phyloP scores from a whole-genome alignment of 352 stramenopile species.

The Phytophthora agathidicida region DNA sequence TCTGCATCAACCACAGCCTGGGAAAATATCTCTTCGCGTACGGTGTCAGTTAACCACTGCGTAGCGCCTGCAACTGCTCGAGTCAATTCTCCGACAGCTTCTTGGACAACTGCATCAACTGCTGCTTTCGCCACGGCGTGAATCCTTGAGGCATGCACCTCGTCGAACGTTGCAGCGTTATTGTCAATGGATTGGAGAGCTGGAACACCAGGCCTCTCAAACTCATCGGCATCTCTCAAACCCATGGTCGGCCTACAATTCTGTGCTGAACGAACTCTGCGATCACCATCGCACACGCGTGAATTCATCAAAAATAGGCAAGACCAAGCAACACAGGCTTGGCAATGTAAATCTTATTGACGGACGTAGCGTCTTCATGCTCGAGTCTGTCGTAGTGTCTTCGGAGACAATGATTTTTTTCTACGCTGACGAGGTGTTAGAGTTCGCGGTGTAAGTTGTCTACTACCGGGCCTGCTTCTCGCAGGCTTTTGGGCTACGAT shows the following conservation, averaged over 20 bases:
- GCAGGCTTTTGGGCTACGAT: slow-evolving; percentile 27
- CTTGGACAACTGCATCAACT: slow-evolving; percentile 9
- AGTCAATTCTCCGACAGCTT: slow-evolving; percentile 21
- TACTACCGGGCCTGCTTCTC: slow-evolving; percentile 10
- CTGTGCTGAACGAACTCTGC: slow-evolving; percentile 11
- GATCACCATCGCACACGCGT: slow-evolving; percentile 19
- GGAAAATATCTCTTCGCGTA: slow-evolving; percentile 18
- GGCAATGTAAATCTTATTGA: no score
- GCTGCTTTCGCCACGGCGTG: slow-evolving; percentile 10
- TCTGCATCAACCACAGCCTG: slow-evolving; percentile 8
- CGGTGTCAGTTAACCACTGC: slow-evolving; percentile 20
- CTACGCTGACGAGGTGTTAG: slow-evolving; percentile 23
- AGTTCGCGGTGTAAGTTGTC: slow-evolving; percentile 9
- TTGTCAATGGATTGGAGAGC: slow-evolving; percentile 8
- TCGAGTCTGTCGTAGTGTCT: slow-evolving; percentile 24
- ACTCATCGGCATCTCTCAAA: slow-evolving; percentile 8
- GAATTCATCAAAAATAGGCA: slow-evolving; percentile 36
- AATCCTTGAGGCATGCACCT: slow-evolving; percentile 3
- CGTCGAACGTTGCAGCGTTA: slow-evolving; percentile 3
- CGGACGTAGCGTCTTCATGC: slow-evolving; percentile 9
- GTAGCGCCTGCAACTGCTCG: slow-evolving; percentile 18
- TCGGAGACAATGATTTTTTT: slow-evolving; percentile 31
- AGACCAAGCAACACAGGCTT: slow-evolving; percentile 7
- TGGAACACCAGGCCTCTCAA: slow-evolving; percentile 5
- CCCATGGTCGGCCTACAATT: no score